phyloP scores from a whole-genome alignment of 805 yeast species.

The Nakazawaea populi region DNA sequence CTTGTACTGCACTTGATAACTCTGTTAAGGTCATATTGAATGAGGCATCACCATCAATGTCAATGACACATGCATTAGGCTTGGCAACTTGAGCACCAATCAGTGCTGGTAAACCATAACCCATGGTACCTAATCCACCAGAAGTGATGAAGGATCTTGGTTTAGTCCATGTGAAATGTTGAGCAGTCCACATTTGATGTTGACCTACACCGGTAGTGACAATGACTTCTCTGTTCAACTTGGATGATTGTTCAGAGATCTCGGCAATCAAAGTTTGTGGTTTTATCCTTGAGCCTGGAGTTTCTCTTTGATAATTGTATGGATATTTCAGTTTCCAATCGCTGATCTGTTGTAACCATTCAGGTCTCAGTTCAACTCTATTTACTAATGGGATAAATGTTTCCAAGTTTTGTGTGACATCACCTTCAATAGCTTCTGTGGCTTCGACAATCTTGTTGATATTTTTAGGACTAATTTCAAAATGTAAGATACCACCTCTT shows the following conservation, averaged over 20 bases:
- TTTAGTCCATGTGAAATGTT: slow-evolving; percentile 87
- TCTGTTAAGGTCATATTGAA: slow-evolving; percentile 96
- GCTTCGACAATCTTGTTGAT: slow-evolving; percentile 97
- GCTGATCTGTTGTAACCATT: slow-evolving; percentile 71
- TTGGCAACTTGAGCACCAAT: slow-evolving; percentile 97
- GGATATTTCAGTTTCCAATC: slow-evolving; percentile 88
- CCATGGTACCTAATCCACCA: slow-evolving; percentile 99
- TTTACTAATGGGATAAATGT: slow-evolving; percentile 66
- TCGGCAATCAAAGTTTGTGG: slow-evolving; percentile 89
- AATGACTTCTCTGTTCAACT: slow-evolving; percentile 65
- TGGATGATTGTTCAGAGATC: slow-evolving; percentile 64
- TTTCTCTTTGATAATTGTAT: slow-evolving; percentile 73
- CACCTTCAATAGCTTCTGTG: slow-evolving; percentile 96
- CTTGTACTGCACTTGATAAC: slow-evolving; percentile 91
- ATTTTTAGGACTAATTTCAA: slow-evolving; percentile 94
- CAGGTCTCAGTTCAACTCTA: slow-evolving; percentile 56
- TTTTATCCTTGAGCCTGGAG: slow-evolving; percentile 73
- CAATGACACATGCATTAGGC: slow-evolving; percentile 93
- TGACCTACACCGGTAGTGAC: slow-evolving; percentile 99
- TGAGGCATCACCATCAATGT: slow-evolving; percentile 98
- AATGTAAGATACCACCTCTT: slow-evolving; percentile 95
- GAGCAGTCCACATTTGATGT: slow-evolving; percentile 99
- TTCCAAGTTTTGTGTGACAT: slow-evolving; percentile 74
- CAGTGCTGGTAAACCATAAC: slow-evolving; percentile 95
- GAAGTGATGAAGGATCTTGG: slow-evolving; percentile 96